phyloP scores from a whole-genome alignment of 352 stramenopile genomes.

The Pythium vanterpoolii region DNA sequence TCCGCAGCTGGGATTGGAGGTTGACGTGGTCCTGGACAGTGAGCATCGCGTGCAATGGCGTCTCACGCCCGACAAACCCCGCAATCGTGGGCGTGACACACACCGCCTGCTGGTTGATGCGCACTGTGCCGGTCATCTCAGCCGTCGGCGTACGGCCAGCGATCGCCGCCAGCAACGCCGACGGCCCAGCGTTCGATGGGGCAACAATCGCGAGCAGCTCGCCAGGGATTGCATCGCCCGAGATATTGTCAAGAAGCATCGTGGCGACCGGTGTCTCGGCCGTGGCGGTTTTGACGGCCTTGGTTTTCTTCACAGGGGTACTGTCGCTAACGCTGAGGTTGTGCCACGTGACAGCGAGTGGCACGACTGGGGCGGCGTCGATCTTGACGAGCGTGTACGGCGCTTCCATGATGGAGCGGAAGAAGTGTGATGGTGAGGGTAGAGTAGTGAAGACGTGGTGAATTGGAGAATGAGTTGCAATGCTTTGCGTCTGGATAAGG shows the following conservation, averaged over 20 bases:
- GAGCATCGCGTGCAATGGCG: constrained; percentile 85
- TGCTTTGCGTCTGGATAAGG: no score
- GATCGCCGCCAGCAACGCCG: constrained; percentile 1
- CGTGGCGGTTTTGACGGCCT: neutral
- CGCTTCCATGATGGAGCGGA: neutral
- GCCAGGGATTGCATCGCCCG: neutral
- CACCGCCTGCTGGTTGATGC: neutral
- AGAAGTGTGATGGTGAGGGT: no score
- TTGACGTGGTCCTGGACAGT: constrained; percentile 88
- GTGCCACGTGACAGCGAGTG: neutral
- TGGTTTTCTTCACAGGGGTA: neutral
- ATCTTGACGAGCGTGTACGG: constrained; percentile 4
- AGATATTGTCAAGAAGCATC: neutral
- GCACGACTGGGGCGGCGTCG: neutral
- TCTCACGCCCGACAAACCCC: constrained; percentile 88
- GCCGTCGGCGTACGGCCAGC: neutral
- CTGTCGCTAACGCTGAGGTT: neutral
- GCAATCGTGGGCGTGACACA: neutral
- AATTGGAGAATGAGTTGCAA: neutral
- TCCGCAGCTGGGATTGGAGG: constrained; percentile 78
- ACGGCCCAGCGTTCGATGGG: neutral
- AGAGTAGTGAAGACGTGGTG: no score
- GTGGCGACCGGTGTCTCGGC: neutral
- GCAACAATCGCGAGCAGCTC: constrained; percentile 13
- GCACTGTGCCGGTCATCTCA: neutral